Evolutionary conservation across 202 grass and related monocot species (phyloP), one percentile per base, ranked within the genome.

Genomic region (Schoenoplectus tabernaemontani): DNA sequence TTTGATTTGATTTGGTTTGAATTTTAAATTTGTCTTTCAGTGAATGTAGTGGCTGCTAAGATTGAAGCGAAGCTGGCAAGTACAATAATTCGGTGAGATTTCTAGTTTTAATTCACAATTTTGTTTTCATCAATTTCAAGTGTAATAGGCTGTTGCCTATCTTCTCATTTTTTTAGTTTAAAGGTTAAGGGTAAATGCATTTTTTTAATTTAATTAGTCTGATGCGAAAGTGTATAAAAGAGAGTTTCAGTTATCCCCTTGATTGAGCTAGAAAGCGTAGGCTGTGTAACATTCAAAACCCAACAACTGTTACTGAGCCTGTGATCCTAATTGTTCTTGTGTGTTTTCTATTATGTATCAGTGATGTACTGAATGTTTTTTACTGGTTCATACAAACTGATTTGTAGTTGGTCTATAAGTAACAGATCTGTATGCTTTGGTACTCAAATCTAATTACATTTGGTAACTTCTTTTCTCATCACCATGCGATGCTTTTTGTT

Each of bases 61-160:
- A 93, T 97, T 58, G 89, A 89, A 38, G 86, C 94, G 3, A 92
- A 97, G 80, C 48, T 81, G 72, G 89, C 91, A 17, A 92, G 87
- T 30, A 17, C 9, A 81, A 83, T 97, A 28, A 91, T 94, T 57
- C 89, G 94, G 91, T 97, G 57, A 78, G 66, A 77, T 48, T 59
- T 85, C 15, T 72, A 5, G 61, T 26, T 88, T 50, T 64, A 9
- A 48, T 77, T 83, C 7, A n/a, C 11, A 33, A 66, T 46, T 58
- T 70, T 59, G 13, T 10, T 4, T 85, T 78, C 57, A 39, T 37
- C 38, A 28, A 47, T 39, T 77, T 23, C 30, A 51, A 81, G 68
- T 66, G 86, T 32, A 30, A 83, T 83, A 41, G 64, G 54, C n/a
- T 64, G 20, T 81, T 61, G 59, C n/a, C 50, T 72, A 32, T n/a